These are phyloP conservation scores for Ceratobasidium sp. DNA, from an alignment of 1,284 basidiomycete species.

Conservation along the genomic window DNA sequence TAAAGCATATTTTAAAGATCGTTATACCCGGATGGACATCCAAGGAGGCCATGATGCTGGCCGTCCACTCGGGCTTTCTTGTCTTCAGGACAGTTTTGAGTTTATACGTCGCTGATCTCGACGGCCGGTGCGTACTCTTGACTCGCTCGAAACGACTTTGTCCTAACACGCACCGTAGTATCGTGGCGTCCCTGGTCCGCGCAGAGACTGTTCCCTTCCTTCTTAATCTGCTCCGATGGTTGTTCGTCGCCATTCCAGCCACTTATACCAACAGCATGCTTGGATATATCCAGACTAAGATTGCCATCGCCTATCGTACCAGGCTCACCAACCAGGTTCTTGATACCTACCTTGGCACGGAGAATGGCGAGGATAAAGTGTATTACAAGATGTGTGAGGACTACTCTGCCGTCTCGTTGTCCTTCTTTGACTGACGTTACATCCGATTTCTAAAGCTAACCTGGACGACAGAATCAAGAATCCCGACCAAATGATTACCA, in stretches of 20 bases:
- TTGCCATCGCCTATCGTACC: conserved; percentile 92
- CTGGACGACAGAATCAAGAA: conserved; percentile 97
- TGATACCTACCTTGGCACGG: conserved; percentile 85
- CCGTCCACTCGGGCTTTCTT: conserved; percentile 89
- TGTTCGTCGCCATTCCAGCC: conserved; percentile 93
- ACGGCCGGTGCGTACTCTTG: conserved; percentile 78
- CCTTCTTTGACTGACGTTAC: conserved; percentile 29
- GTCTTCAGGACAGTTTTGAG: conserved; percentile 91
- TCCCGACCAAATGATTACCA: conserved; percentile 96
- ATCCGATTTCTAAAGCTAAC: conserved; percentile 68
- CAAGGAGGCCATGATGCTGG: conserved; percentile 87
- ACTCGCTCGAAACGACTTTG: not conserved
- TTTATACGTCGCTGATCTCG: conserved; percentile 94
- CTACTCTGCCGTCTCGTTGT: not conserved
- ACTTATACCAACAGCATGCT: conserved; percentile 99
- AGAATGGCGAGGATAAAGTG: conserved; percentile 73
- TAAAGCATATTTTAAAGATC: conserved; percentile 84
- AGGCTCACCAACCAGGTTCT: conserved; percentile 88
- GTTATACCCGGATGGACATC: conserved; percentile 89
- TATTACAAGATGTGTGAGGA: conserved; percentile 91
- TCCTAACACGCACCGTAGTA: conserved; percentile 63
- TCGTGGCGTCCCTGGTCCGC: conserved; percentile 95
- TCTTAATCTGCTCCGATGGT: conserved; percentile 88
- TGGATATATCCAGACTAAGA: conserved; percentile 92
- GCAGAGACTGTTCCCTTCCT: conserved; percentile 86